Percentiles rank a stretch among this genome's conserved stretches.
phyloP scores from a whole-genome alignment of 2,329 filamentous ascomycete genomes.

The Monilinia fructigena region DNA sequence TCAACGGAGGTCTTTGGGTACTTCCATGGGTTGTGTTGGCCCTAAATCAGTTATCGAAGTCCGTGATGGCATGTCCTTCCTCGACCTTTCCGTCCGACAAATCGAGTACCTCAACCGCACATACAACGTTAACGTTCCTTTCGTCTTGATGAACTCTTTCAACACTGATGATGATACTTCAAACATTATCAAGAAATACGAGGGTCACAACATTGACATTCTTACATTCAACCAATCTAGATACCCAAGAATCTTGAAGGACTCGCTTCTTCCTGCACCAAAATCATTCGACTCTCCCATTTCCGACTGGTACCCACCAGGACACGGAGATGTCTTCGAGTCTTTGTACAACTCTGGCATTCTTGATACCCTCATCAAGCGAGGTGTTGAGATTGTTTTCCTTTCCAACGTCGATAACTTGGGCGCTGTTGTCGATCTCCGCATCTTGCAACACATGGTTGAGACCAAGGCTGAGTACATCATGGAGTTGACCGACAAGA shows the following conservation, averaged over 20 bases:
- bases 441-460: slow-evolving; percentile 99
- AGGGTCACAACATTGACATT: slow-evolving; percentile 99
- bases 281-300: slow-evolving; percentile 85
- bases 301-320: slow-evolving; percentile 97
- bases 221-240: slow-evolving; percentile 99
- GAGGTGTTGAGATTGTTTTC: slow-evolving; percentile 97
- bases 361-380: slow-evolving; percentile 91
- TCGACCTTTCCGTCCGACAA: slow-evolving; percentile 96
- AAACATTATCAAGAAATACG: slow-evolving; percentile 99
- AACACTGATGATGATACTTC: slow-evolving; percentile 98
- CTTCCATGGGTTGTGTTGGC: slow-evolving; percentile 98
- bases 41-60: slow-evolving; percentile 99
- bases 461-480: slow-evolving; percentile 97
- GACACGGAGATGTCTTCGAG: slow-evolving; percentile 99
- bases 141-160: slow-evolving; percentile 99
- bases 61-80: slow-evolving; percentile 99
- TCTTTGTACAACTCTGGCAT: slow-evolving; percentile 99
- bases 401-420: slow-evolving; percentile 99
- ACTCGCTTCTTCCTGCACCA: slow-evolving; percentile 92
- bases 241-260: slow-evolving; percentile 97
- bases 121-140: slow-evolving; percentile 94
- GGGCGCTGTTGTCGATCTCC: slow-evolving; percentile 94
- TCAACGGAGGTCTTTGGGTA: slow-evolving; percentile 98
- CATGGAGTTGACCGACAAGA: slow-evolving; percentile 99
- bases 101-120: slow-evolving; percentile 99